A percentile compares a stretch with the other conserved stretches of the same genome.
Evolutionary conservation across 495 filamentous ascomycete genomes (phyloP).

Genomic region (Mycothermus thermophilus): DNA sequence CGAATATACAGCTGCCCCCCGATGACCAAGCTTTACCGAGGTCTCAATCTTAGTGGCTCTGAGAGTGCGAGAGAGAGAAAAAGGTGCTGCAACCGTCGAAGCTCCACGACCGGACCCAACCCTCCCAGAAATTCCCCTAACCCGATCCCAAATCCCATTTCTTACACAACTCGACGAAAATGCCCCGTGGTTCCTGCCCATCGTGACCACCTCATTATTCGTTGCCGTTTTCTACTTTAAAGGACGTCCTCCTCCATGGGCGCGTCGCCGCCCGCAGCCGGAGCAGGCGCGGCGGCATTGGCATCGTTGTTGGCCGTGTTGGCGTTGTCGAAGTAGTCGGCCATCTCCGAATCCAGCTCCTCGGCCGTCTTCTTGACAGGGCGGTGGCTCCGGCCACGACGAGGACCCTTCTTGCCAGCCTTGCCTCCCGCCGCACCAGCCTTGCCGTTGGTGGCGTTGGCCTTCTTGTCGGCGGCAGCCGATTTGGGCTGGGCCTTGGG

Average conservation of each 20-base stretch:
- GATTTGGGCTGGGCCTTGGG: slow-evolving; percentile 75
- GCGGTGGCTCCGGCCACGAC: slow-evolving; percentile 43
- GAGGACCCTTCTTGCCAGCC: slow-evolving; percentile 33
- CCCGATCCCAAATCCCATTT: slow-evolving; percentile 6
- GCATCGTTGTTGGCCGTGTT: slow-evolving; percentile 28
- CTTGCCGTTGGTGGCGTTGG: slow-evolving; percentile 18
- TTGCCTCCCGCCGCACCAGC: slow-evolving; percentile 31
- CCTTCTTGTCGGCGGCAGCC: slow-evolving; percentile 53
- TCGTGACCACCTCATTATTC: too few species aligned
- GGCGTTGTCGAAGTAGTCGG: slow-evolving; percentile 58
- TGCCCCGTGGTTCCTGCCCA: not conserved
- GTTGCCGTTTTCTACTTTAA: too few species aligned
- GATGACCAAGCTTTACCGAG: too few species aligned
- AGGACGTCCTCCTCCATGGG: slow-evolving; percentile 39
- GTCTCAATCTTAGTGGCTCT: too few species aligned
- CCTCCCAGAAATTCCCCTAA: too few species aligned
- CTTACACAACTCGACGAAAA: slow-evolving; percentile 1
- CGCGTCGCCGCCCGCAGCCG: slow-evolving; percentile 27
- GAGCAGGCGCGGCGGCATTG: slow-evolving; percentile 29
- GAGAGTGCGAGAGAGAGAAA: too few species aligned
- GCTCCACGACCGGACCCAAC: too few species aligned
- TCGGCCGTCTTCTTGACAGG: slow-evolving; percentile 81
- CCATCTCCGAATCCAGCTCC: slow-evolving; percentile 89
- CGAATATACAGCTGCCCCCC: too few species aligned
- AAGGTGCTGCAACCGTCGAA: too few species aligned